A percentile compares a stretch with the other conserved stretches of the same genome.
Conservation (phyloP, 2,329 filamentous ascomycete species). For the Herpotrichia juniperi region DNA sequence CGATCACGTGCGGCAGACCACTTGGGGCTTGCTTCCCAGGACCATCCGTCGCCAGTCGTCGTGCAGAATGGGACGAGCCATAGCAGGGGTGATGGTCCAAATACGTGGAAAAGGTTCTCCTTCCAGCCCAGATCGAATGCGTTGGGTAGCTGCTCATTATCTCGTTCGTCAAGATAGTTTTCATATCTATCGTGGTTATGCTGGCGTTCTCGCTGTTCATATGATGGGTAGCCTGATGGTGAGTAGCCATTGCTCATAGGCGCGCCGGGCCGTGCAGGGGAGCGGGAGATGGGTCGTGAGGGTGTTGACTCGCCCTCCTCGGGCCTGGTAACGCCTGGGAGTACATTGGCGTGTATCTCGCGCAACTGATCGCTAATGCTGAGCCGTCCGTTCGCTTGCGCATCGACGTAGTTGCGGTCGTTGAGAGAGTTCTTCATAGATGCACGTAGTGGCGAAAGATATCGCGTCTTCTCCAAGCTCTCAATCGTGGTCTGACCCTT, state of each 20-base stretch:
- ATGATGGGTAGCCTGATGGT: constrained; percentile 49
- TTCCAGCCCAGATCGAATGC: constrained; percentile 90
- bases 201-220: constrained; percentile 64
- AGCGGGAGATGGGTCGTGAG: constrained; percentile 38
- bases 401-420: constrained; percentile 51
- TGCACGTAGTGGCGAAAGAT: constrained; percentile 79
- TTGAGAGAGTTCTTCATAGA: constrained; percentile 69
- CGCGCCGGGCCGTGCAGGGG: constrained; percentile 33
- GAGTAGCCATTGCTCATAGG: constrained; percentile 45
- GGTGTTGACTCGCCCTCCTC: constrained; percentile 76
- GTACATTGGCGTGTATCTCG: constrained; percentile 80
- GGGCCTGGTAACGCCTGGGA: constrained; percentile 78
- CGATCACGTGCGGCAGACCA: constrained; percentile 76
- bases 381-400: constrained; percentile 46
- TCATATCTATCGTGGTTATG: constrained; percentile 73
- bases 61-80: constrained; percentile 85
- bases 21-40: constrained; percentile 82
- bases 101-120: constrained; percentile 79
- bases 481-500: constrained; percentile 93
- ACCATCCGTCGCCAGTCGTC: constrained; percentile 91
- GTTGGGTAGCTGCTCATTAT: constrained; percentile 85
- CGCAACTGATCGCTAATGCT: constrained; percentile 71
- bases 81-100: constrained; percentile 73
- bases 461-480: constrained; percentile 92
- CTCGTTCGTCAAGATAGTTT: constrained; percentile 86